A percentile compares a stretch with the other conserved stretches of the same genome.
These are phyloP conservation scores for Pseudozyma flocculosa DNA, from an alignment of 1,284 basidiomycete species.

Conservation along the genomic window DNA sequence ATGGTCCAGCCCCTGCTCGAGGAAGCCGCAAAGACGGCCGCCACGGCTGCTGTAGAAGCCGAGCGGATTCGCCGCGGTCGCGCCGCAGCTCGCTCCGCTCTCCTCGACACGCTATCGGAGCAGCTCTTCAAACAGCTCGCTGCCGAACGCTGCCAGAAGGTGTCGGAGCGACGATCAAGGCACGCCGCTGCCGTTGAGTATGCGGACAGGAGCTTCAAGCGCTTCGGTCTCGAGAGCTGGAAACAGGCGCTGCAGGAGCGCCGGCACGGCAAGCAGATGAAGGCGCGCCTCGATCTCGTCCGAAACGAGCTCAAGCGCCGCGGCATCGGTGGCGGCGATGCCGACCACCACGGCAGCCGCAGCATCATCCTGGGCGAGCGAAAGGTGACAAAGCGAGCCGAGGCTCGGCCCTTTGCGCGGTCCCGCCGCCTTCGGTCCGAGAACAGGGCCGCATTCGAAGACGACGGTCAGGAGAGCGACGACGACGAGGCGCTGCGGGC, in stretches of 20 bases:
- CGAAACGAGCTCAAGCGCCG: constrained; percentile 11
- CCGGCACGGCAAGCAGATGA: constrained; percentile 13
- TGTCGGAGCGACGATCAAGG: constrained; percentile 6
- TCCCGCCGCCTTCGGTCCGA: too few species aligned
- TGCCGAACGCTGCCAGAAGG: constrained; percentile 4
- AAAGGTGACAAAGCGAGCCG: too few species aligned
- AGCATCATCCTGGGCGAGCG: background rate
- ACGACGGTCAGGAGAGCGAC: background rate
- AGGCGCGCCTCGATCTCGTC: constrained; percentile 11
- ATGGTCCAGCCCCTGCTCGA: background rate
- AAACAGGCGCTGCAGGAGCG: constrained; percentile 11
- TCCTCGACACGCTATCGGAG: constrained; percentile 4
- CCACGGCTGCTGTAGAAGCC: background rate
- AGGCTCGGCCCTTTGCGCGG: too few species aligned
- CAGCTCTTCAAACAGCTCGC: constrained; percentile 14
- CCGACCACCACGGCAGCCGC: background rate
- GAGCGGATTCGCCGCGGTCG: background rate
- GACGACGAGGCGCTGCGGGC: too few species aligned
- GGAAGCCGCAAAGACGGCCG: background rate
- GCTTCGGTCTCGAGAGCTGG: constrained; percentile 15
- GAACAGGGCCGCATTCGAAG: too few species aligned
- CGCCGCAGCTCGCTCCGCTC: background rate
- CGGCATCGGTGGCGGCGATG: background rate
- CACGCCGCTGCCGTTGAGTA: constrained; percentile 16
- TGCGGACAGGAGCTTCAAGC: constrained; percentile 5